Evolutionary conservation across 2,329 filamentous ascomycete genomes (phyloP), one percentile per base, ranked within the genome.

Genomic region (Hymenoscyphus repandus): DNA sequence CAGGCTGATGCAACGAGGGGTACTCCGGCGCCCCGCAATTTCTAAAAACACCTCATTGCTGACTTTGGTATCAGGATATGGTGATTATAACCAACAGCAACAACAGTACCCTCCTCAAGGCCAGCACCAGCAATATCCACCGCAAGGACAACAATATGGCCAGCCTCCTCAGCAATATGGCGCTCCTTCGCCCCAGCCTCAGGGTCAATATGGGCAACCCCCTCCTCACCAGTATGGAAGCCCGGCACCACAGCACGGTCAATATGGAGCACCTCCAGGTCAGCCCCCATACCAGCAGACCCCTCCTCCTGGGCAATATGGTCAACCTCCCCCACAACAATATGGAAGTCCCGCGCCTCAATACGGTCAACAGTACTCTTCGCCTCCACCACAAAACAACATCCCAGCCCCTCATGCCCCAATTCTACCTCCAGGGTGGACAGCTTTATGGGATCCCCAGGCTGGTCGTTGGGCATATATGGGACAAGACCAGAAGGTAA

Each of bases 391-490:
- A 27, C 68, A 66, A 13, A 58, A 46, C n/a, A 47, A 39, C 18
- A 48, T 56, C 6, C 56, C 56, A 6, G 44, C 49, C 2, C 53
- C 62, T 3, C 76, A 82, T 20, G 34, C 36, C 7, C 45, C 45
- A 10, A 70, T 77, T 53, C 70, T 85, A 56, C 74, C 83, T 20
- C 62, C 72, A 45, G 83, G 83, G 58, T 87, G 83, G 83, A 69
- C 72, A 27, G 72, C 80, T 20, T 77, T 84, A 65, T 87, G 77
- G 68, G 83, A 87, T 57, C 75, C 79, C 51, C 73, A 72, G 51
- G 70, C 74, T 53, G 78, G 83, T 62, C 78, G 79, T 49, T 85
- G 79, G 71, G 86, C 79, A 69, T 88, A 83, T 62, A 73, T 81
- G 50, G 81, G 86, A 40, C 15, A 33, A n/a, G 50, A 52, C 18